Base-by-base conservation (phyloP, 1,284 basidiomycete species). In the Ganoderma boninense region DNA sequence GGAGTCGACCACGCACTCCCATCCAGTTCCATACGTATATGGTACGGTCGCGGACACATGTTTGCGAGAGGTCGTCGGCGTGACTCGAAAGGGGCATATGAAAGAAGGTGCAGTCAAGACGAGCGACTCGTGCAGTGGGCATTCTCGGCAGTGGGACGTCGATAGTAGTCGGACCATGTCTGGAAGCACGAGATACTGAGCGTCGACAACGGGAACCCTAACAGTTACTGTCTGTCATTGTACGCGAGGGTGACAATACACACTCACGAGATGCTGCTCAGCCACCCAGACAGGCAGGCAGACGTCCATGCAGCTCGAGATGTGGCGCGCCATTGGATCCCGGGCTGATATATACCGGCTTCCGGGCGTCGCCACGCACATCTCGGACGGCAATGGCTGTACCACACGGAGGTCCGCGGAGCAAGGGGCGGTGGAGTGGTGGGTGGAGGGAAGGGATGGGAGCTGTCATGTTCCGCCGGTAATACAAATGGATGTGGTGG, bases 51-150 rank as follows among this genome's bases (percentile, higher is more conserved):
- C 32, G 11, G 35, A 60, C 57, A n/a, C 20, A 35, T 38, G 32
- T 35, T 38, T 38, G 44, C 32, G 18, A n/a, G n/a, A n/a, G 42
- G 49, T 57, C 52, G 49, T 56, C 52, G 20, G 35, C 38, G 23
- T 29, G 66, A 56, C 66, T 61, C 54, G 44, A 60, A 46, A 40
- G 54, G 67, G 67, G 29, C 44, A 68, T 64, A 68, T 64, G 67
- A 68, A 68, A 64, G 67, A 68, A 68, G 52, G 8, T 26, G 57
- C 20, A 23, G 6, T 23, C 29, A 11, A 43, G 61, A 10, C 38
- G 38, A 7, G 38, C 35, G 40, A 62, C n/a, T 60, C 35, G 40
- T 29, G 38, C 14, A 32, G 3, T 18, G 20, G 6, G 13, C 35
- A 23, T 23, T 26, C 35, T 43, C 13, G 61, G 46, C 61, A 63